Evolutionary conservation across 1,139 yeast species (phyloP), one percentile per base, ranked within the genome.

Genomic region (Lodderomyces theae): DNA sequence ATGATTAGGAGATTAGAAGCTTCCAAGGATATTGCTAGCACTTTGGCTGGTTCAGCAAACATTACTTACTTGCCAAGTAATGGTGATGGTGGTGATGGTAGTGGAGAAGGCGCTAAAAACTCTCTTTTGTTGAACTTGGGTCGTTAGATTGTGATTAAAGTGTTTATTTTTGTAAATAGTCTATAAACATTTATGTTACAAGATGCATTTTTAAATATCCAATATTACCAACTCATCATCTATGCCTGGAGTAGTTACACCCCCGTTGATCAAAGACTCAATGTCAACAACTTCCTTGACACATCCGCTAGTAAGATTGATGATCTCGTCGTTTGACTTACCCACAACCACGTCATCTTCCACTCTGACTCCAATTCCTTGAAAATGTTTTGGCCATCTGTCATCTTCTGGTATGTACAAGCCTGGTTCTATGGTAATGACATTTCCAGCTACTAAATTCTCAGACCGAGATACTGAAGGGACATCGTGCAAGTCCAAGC

Each of bases 1-100:
- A 78, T 87, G 76, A 89, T 92, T 57, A 82, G 98, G 77, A 79
- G 97, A 69, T 80, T 94, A 55, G 98, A 94, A 62, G 97, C 98
- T 1, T 86, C 96, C 32, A 89, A 87, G 70, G 97, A 89, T 50
- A 92, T 94, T 63, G 98, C 99, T 6, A 70, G 74, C 41, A 87
- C 96, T 15, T 75, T 92, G 60, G 89, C 96, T 23, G 68, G 72
- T 46, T 84, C 96, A 38, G 79, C 89, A 15, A 90, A 90, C 60
- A 86, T 92, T 40, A 86, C 96, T n/a, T 92, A 92, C 63, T 77
- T 92, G 60, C 98, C 98, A 41, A 66, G 79, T 45, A 73, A 76
- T 40, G 56, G 56, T 17, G 64, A 52, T 18, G 64, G 60, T 18
- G 63, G 60, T 11, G 54, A 53, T 15, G 64, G 53, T 16, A 64